These are phyloP conservation scores for Colletotrichum sp. DNA, from an alignment of 2,329 filamentous ascomycete genomes.

Conservation along the genomic window DNA sequence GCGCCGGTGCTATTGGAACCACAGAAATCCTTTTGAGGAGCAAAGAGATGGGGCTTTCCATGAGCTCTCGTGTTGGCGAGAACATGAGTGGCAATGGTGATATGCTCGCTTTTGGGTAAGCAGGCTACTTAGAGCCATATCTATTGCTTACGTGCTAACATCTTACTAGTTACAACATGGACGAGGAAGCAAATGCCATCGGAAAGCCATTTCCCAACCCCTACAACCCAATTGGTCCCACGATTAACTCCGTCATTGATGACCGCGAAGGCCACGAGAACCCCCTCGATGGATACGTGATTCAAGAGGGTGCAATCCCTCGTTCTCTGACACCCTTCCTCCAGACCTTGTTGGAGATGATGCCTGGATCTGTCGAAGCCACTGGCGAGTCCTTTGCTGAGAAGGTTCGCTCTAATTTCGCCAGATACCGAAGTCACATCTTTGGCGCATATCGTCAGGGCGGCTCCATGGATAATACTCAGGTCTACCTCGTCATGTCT, in stretches of 20 bases:
- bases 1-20: conserved; percentile 68
- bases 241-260: conserved; percentile 68
- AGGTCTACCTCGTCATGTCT: conserved; percentile 71
- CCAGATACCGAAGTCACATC: conserved; percentile 56
- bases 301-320: conserved; percentile 68
- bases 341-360: conserved; percentile 60
- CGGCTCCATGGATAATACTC: conserved; percentile 64
- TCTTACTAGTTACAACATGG: conserved; percentile 58
- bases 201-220: conserved; percentile 54
- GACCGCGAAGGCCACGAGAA: conserved; percentile 56
- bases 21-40: conserved; percentile 70
- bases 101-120: conserved; percentile 66
- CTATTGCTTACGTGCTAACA: conserved; percentile 20
- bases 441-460: conserved; percentile 62
- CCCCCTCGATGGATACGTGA: conserved; percentile 65
- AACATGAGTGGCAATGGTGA: conserved; percentile 72
- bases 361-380: conserved; percentile 51
- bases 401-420: conserved; percentile 50
- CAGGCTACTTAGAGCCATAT: neutral
- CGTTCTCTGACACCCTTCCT: conserved; percentile 60
- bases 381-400: conserved; percentile 42
- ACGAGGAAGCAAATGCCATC: conserved; percentile 61
- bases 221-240: conserved; percentile 63
- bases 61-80: conserved; percentile 62
- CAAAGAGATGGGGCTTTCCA: conserved; percentile 59